phyloP scores from a whole-genome alignment of 2,329 filamentous ascomycete species.

The Hypoxylon sp. region DNA sequence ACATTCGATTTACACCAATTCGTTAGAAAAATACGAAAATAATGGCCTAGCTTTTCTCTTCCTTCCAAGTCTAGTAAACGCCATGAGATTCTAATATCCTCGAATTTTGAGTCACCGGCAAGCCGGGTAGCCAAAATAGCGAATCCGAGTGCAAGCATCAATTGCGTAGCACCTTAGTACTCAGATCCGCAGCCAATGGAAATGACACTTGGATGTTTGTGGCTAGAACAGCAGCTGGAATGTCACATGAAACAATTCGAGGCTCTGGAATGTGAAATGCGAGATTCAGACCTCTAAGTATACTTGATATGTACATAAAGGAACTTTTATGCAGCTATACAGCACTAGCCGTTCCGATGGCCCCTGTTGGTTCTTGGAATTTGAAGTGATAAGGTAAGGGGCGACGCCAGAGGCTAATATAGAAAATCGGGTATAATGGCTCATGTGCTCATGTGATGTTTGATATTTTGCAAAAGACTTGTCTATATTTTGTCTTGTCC shows the following conservation, averaged over 20 bases:
- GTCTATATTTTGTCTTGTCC: constrained; percentile 23
- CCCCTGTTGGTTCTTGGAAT: too few relatives aligned
- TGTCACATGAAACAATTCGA: background rate
- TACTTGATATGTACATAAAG: too few relatives aligned
- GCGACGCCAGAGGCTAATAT: too few relatives aligned
- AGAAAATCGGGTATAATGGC: background rate
- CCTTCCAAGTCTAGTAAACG: background rate
- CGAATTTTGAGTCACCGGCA: constrained; percentile 6
- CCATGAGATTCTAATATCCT: background rate
- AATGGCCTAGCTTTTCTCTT: background rate
- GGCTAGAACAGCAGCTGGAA: background rate
- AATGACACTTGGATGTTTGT: background rate
- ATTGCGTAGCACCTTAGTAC: background rate
- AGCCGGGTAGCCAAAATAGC: background rate
- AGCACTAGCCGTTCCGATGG: too few relatives aligned
- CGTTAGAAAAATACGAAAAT: background rate
- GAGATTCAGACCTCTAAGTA: background rate
- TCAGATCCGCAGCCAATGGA: constrained; percentile 1
- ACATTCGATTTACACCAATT: background rate
- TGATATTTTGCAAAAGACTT: background rate
- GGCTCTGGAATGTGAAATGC: background rate
- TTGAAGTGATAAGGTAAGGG: too few relatives aligned
- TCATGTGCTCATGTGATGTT: background rate
- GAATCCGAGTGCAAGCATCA: background rate
- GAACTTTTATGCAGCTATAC: background rate